Evolutionary conservation across 441 rosid species (phyloP), one percentile per base, ranked within the genome.

Genomic region (Bocquillonia castaneifolia): DNA sequence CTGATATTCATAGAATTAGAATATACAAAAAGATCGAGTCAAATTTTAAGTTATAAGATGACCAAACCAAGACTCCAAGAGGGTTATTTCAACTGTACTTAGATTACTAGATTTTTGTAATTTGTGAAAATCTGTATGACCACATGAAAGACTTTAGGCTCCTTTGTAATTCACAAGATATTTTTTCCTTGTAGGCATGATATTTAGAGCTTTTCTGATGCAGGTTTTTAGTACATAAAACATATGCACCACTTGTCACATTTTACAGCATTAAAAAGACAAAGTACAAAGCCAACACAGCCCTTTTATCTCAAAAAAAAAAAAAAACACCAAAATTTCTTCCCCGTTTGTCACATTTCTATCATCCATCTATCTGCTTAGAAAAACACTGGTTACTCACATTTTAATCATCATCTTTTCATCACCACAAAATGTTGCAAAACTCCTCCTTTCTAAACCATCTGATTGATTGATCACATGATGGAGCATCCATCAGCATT

Each of bases 401-500:
- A 42, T 29, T 66, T 57, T 55, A 4, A 22, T 10, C 22, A 4
- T 48, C 45, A 6, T n/a, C 53, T 15, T 59, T 31, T 36, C 44
- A 59, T 31, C 25, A 40, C 52, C 59, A 29, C 55, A 66, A 53
- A 50, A 59, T 25, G 10, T 18, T 15, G 28, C 29, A 18, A 1
- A 17, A 28, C 3, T 34, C n/a, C 13, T 1, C 25, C 15, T n/a
- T 22, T 17, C 4, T 7, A 12, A 25, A 32, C 17, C n/a, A 31
- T 25, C 31, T 32, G n/a, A n/a, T n/a, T n/a, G 42, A 37, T 40
- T 14, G 10, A 50, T 78, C 76, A 78, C 72, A 74, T 72, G 32
- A 78, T 65, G 0, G 59, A 68, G 57, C 81, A 78, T 13, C 76
- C 64, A 42, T 68, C 47, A 22, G 62, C 74, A 63, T 78, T 78